Base-by-base conservation (phyloP, 2,329 filamentous ascomycete genomes). In the Fonsecaea monophora region DNA sequence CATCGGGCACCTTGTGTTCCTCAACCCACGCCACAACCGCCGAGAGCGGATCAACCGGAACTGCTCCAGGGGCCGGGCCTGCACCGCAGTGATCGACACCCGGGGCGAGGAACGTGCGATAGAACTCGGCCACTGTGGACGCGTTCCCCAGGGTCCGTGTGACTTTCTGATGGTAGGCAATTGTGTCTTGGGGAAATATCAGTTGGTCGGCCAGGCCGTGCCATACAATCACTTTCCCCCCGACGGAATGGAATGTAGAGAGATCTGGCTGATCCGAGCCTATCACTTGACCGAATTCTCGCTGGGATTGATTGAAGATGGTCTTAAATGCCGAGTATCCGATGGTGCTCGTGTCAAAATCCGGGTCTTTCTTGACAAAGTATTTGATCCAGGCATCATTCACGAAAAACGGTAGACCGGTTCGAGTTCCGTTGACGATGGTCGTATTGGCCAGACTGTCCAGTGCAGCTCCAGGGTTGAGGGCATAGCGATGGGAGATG, bases 381-480 rank as follows among this genome's bases (percentile, higher is more conserved):
- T 61, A 53, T 30, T 38, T 53, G 18, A 61, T 61, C 59, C 59
- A 61, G 13, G 42, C 59, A 15, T 50, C 57, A 34, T 61, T 61
- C 15, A 61, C 48, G 18, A 53, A 61, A 48, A 61, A 61, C 7
- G 59, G 45, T 10, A 25, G 25, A 32, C 59, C 59, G 18, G 30
- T 15, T 13, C 56, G 38, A 30, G 12, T 25, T 30, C 57, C 40
- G 13, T 60, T 34, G 59, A 15, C n/a, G 45, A 30, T 9, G n/a
- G 59, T 61, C 34, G 59, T 61, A 48, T 61, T 61, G 42, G 45
- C 37, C 30, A 61, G 35, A 18, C 59, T 53, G n/a, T 61, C 59
- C 12, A 61, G 35, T 37, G 59, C 59, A 8, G 59, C 48, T 30
- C 59, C 59, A 8, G 59, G 32, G 13, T 61, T 61, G 10, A 61